A percentile compares a stretch with the other conserved stretches of the same genome.
phyloP scores from a whole-genome alignment of 2,329 filamentous ascomycete species.

The Alternaria ventricosa region DNA sequence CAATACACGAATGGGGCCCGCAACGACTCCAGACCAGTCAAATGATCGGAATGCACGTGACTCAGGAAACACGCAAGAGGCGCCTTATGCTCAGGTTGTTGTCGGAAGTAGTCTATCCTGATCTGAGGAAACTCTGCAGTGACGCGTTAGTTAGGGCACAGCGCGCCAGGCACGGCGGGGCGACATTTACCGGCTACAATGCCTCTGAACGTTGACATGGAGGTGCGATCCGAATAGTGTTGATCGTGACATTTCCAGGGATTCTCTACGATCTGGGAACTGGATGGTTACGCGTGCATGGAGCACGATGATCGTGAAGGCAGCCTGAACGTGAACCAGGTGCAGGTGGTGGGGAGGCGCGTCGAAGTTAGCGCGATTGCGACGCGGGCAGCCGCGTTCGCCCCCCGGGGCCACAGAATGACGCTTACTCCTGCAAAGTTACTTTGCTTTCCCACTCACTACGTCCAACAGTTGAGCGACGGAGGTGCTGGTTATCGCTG shows the following conservation, averaged over 20 bases:
- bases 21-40: slow-evolving; percentile 78
- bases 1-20: slow-evolving; percentile 88
- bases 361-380: not conserved
- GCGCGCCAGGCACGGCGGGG: not conserved
- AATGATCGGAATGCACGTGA: slow-evolving; percentile 91
- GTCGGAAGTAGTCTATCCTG: slow-evolving; percentile 82
- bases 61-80: slow-evolving; percentile 87
- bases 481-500: not conserved
- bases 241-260: slow-evolving; percentile 9
- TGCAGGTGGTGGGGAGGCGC: not conserved
- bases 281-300: not conserved
- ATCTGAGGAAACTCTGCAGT: slow-evolving; percentile 77
- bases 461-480: not conserved
- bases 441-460: not conserved
- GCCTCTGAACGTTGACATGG: slow-evolving; percentile 48
- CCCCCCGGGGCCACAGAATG: not conserved
- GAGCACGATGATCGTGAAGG: not conserved
- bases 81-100: slow-evolving; percentile 59
- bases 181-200: slow-evolving; percentile 32
- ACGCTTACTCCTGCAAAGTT: not conserved
- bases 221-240: not conserved
- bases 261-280: not conserved
- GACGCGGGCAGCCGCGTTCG: not conserved
- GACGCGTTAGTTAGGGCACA: not conserved
- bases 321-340: not conserved